Base-by-base conservation (phyloP, 2,329 filamentous ascomycete species). In the Conoideocrella luteorostrata region DNA sequence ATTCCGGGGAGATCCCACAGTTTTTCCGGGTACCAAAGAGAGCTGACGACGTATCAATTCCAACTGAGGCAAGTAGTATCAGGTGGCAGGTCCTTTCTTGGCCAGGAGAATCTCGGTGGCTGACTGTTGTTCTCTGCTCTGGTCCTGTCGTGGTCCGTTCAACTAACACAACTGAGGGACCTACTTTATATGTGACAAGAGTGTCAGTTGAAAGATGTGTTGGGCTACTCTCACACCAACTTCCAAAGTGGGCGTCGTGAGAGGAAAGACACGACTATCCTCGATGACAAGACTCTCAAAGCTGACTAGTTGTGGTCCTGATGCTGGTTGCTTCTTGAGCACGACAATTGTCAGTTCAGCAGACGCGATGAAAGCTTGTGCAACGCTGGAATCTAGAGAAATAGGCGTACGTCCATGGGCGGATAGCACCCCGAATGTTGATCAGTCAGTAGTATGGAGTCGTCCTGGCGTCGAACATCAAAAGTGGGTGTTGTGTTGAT, bases 1-100 rank as follows among this genome's bases (percentile, higher is more conserved):
- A 38, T 47, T 43, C 43, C 23, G 46, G 42, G 45, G 46, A 41
- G 39, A 45, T 47, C 3, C 34, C 34, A 47, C 34, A 23, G 28
- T 39, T 38, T 20, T 47, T 30, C 42, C 39, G 36, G 41, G 28
- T 38, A 35, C 30, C 6, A 20, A 24, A 37, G 39, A 30, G 29
- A 36, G 36, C 35, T 22, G 23, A 34, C 7, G 23, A 43, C 15
- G 24, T 22, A 30, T 32, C 18, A 20, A 29, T 21, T 32, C 13
- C 24, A 26, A 34, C 20, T 13, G 21, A 40, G 30, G 20, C 10
- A 33, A 35, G 12, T 23, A 28, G 30, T 36, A 20, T 13, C n/a
- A 12, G 11, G 17, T 13, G 29, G 23, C 26, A 40, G 20, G 17
- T 23, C 22, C 28, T 36, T 37, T 32, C 21, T 32, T 24, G 24